These are phyloP conservation scores for Pseudopyrenochaeta lycopersici DNA, from an alignment of 2,329 filamentous ascomycete genomes.

Conservation along the genomic window DNA sequence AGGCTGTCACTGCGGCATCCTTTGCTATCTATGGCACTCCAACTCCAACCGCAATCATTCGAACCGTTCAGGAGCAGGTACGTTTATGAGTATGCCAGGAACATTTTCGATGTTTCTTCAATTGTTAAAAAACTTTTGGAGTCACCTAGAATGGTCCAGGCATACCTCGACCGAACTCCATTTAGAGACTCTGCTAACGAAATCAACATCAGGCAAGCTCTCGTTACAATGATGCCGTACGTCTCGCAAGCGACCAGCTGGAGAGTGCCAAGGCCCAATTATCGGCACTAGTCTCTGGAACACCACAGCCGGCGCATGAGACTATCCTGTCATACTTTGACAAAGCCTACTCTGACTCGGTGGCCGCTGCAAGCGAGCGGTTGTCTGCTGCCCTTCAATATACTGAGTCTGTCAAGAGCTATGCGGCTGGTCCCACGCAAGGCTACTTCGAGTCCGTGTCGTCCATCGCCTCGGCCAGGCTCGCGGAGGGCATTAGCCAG, in stretches of 20 bases:
- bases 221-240: conserved; percentile 72
- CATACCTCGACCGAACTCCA: background rate
- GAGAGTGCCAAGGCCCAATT: conserved; percentile 71
- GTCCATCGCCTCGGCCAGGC: conserved; percentile 73
- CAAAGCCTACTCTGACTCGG: conserved; percentile 71
- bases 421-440: conserved; percentile 53
- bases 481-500: conserved; percentile 74
- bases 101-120: no score
- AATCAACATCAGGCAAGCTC: conserved; percentile 48
- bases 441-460: conserved; percentile 66
- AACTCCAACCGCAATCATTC: conserved; percentile 54
- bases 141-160: background rate
- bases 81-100: background rate
- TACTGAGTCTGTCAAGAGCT: conserved; percentile 51
- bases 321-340: conserved; percentile 75
- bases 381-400: conserved; percentile 64
- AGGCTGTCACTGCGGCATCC: conserved; percentile 68
- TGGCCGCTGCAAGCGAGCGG: conserved; percentile 68
- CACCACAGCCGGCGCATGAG: conserved; percentile 73
- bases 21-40: conserved; percentile 64
- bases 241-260: conserved; percentile 73
- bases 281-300: conserved; percentile 73
- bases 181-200: background rate
- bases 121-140: no score
- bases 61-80: conserved; percentile 57